Evolutionary conservation across 2,329 filamentous ascomycete species (phyloP).

Genomic region (Penicillium paneum): DNA sequence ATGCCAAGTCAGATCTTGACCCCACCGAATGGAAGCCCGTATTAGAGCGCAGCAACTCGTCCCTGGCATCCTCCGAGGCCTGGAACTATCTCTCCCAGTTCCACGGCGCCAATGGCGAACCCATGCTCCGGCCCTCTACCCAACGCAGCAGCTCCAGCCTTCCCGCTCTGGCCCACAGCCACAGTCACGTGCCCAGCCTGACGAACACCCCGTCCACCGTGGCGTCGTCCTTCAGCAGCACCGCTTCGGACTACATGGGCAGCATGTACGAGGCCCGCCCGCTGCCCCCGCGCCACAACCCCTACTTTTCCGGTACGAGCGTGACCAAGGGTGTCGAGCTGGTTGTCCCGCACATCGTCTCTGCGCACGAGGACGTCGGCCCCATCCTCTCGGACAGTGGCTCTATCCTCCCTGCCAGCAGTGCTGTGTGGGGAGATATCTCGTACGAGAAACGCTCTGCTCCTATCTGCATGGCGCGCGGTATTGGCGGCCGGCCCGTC

Average conservation of each 20-base stretch:
- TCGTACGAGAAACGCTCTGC: constrained; percentile 12
- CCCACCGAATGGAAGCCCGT: constrained; percentile 51
- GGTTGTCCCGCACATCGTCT: constrained; percentile 40
- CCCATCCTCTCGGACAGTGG: constrained; percentile 21
- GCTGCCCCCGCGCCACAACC: constrained; percentile 41
- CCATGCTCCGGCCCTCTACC: constrained; percentile 17
- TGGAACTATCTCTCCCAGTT: constrained; percentile 47
- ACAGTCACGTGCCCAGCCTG: constrained; percentile 30
- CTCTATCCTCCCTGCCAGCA: constrained; percentile 30
- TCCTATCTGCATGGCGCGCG: constrained; percentile 11
- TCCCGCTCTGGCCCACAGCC: constrained; percentile 24
- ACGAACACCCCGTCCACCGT: constrained; percentile 39
- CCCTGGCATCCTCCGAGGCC: constrained; percentile 39
- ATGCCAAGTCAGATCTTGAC: constrained; percentile 46
- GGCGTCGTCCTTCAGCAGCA: constrained; percentile 41
- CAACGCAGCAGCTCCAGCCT: constrained; percentile 35
- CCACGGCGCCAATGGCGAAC: constrained; percentile 29
- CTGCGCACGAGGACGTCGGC: constrained; percentile 13
- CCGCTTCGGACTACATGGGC: constrained; percentile 33
- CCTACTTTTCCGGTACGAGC: constrained; percentile 34
- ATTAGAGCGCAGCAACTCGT: constrained; percentile 27
- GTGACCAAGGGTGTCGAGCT: constrained; percentile 38
- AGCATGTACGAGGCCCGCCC: constrained; percentile 29
- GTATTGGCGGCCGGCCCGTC: constrained; percentile 1
- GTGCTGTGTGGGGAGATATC: constrained; percentile 28